phyloP scores from a whole-genome alignment of 2,329 filamentous ascomycete species.

The Trichoderma gracile region DNA sequence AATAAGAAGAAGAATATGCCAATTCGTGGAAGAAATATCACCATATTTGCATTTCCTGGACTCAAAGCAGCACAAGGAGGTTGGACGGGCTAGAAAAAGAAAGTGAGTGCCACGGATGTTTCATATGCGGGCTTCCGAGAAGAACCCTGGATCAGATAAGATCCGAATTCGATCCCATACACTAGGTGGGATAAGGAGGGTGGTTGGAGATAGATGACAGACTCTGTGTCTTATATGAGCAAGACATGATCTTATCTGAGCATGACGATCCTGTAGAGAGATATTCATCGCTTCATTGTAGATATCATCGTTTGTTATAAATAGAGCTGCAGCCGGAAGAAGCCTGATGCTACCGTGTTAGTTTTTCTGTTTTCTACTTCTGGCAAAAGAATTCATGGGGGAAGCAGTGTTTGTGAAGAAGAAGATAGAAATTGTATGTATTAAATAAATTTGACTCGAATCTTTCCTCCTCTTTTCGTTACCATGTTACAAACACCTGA shows the following conservation, averaged over 20 bases:
- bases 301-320: no score
- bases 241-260: no score
- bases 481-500: not conserved
- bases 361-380: no score
- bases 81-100: not conserved
- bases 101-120: conserved; percentile 10
- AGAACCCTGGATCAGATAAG: conserved; percentile 2
- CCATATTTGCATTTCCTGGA: no score
- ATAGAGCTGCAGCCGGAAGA: no score
- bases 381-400: not conserved
- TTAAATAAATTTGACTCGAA: conserved; percentile 22
- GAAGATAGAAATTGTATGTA: conserved; percentile 1
- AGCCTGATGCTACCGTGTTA: no score
- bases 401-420: not conserved
- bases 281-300: no score
- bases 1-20: no score
- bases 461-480: not conserved
- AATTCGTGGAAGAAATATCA: not conserved
- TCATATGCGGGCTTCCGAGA: conserved; percentile 14
- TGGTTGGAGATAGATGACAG: not conserved
- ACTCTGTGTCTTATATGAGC: not conserved
- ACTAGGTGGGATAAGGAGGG: not conserved
- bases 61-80: not conserved
- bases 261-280: no score
- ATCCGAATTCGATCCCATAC: not conserved